These are phyloP conservation scores for Alternaria solani DNA, from an alignment of 2,329 filamentous ascomycete species.

Conservation along the genomic window DNA sequence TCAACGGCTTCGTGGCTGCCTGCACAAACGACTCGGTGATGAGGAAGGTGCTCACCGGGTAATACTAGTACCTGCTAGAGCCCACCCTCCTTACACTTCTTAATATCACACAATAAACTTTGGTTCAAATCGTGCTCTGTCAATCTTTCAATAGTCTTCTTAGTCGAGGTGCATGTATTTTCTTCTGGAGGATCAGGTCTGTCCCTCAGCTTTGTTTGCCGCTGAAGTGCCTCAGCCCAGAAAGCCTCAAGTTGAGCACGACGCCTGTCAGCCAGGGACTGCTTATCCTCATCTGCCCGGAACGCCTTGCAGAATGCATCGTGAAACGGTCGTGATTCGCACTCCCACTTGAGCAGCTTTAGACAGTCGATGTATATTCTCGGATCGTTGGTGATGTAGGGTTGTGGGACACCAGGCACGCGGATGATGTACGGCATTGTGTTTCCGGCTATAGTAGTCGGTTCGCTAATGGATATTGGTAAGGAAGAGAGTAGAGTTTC, in stretches of 20 bases:
- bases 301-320: conserved; percentile 25
- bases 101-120: not conserved
- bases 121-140: not conserved
- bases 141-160: not conserved
- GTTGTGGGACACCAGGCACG: conserved; percentile 19
- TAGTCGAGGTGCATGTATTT: not conserved
- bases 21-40: not conserved
- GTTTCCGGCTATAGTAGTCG: not conserved
- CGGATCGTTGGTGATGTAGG: conserved; percentile 31
- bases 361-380: conserved; percentile 31
- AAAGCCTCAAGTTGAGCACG: conserved; percentile 24
- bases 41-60: not conserved
- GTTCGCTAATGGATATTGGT: not conserved
- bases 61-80: not conserved
- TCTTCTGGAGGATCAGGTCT: not conserved
- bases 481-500: not conserved
- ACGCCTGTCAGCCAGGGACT: conserved; percentile 20
- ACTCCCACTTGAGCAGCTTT: conserved; percentile 23
- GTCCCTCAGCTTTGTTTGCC: not conserved
- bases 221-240: conserved; percentile 12
- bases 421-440: conserved; percentile 36
- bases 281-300: conserved; percentile 22
- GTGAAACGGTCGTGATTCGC: conserved; percentile 28
- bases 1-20: not conserved
- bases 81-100: not conserved